A percentile compares a stretch with the other conserved stretches of the same genome.
phyloP scores from a whole-genome alignment of 2,329 filamentous ascomycete species.

The Alternaria panax region DNA sequence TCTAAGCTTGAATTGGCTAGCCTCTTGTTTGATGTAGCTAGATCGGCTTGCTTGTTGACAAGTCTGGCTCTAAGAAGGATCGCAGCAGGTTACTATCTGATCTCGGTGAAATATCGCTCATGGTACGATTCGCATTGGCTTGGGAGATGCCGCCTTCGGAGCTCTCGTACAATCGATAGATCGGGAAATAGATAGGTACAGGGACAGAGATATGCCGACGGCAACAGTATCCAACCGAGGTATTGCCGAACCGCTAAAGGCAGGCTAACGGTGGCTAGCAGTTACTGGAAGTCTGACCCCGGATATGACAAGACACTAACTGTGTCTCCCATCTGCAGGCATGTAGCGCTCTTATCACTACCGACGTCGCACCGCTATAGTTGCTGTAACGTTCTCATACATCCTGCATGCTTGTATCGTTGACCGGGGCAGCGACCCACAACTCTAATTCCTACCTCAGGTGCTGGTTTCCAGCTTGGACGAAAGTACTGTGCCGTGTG shows the following conservation, averaged over 20 bases:
- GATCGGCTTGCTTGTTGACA: too few species aligned
- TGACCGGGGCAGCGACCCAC: conserved; percentile 1
- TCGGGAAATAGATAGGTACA: not conserved
- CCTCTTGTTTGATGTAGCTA: too few species aligned
- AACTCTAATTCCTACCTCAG: not conserved
- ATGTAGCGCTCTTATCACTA: not conserved
- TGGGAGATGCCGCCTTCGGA: not conserved
- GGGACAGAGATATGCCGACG: not conserved
- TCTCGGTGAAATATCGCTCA: not conserved
- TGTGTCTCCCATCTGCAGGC: not conserved
- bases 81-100: not conserved
- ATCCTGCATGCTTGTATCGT: not conserved
- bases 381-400: not conserved
- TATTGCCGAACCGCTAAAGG: not conserved
- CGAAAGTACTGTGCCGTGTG: not conserved
- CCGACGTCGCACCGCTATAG: not conserved
- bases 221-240: not conserved
- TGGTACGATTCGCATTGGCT: not conserved
- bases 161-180: not conserved
- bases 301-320: not conserved
- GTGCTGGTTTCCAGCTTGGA: not conserved
- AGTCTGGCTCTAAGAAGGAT: not conserved
- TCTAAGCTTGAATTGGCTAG: too few species aligned
- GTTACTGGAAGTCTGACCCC: not conserved
- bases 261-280: not conserved